Conservation (phyloP, 2,329 filamentous ascomycete species). For the Fusarium sp. region DNA sequence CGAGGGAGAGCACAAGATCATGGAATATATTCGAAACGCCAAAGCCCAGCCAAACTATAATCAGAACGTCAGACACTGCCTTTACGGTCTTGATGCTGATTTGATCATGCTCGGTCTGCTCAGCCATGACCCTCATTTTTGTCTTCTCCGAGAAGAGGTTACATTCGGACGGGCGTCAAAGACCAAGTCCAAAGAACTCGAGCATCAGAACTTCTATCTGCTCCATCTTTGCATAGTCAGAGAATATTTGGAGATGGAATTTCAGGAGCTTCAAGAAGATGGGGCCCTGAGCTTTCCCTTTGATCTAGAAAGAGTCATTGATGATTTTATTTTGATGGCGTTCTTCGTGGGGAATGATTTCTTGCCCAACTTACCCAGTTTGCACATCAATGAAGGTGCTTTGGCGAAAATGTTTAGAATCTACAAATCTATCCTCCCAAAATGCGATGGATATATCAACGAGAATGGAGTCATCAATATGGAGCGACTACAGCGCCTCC, state of each 20-base stretch:
- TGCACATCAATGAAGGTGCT: slow-evolving; percentile 98
- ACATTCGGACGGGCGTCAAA: slow-evolving; percentile 92
- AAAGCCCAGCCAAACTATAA: slow-evolving; percentile 95
- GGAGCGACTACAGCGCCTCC: slow-evolving; percentile 76
- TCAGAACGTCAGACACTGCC: slow-evolving; percentile 91
- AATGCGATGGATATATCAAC: slow-evolving; percentile 94
- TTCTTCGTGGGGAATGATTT: slow-evolving; percentile 99
- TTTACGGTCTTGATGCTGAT: slow-evolving; percentile 97
- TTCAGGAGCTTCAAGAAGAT: slow-evolving; percentile 86
- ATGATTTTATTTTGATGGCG: slow-evolving; percentile 99
- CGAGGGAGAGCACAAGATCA: slow-evolving; percentile 99
- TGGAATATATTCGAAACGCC: slow-evolving; percentile 98
- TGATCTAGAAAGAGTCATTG: slow-evolving; percentile 95
- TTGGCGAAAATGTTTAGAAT: slow-evolving; percentile 96
- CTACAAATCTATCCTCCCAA: slow-evolving; percentile 90
- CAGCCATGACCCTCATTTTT: slow-evolving; percentile 98
- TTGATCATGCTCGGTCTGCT: slow-evolving; percentile 98
- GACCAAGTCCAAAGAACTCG: slow-evolving; percentile 92
- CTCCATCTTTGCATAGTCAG: slow-evolving; percentile 97
- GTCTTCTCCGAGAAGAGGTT: slow-evolving; percentile 94
- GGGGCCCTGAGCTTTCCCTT: slow-evolving; percentile 80
- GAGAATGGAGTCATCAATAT: slow-evolving; percentile 93
- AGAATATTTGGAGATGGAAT: slow-evolving; percentile 96
- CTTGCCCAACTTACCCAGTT: slow-evolving; percentile 91
- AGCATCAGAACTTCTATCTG: slow-evolving; percentile 98